Conservation (phyloP, 192 early-diverging fungal genomes). For the Rhizophagus clarus region DNA sequence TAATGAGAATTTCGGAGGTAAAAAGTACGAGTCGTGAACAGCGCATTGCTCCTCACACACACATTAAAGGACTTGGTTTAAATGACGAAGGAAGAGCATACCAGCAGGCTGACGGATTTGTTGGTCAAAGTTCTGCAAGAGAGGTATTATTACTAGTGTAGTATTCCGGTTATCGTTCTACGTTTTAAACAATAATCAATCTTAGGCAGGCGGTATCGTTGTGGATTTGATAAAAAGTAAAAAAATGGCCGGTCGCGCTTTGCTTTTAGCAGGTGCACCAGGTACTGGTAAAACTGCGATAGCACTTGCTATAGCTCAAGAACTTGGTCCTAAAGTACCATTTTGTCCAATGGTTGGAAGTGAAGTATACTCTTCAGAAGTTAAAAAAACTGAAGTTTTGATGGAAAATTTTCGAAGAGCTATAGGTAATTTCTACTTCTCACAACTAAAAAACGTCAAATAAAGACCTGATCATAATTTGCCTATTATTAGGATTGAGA, state of each 20-base stretch:
- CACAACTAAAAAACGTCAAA: neutral
- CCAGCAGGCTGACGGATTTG: slow-evolving; percentile 64
- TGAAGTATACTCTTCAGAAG: slow-evolving; percentile 96
- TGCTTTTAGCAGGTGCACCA: slow-evolving; percentile 93
- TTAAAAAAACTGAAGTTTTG: slow-evolving; percentile 99
- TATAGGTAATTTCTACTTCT: slow-evolving; percentile 62
- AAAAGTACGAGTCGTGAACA: slow-evolving; percentile 90
- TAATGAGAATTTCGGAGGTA: slow-evolving; percentile 93
- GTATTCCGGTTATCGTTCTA: neutral
- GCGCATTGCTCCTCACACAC: slow-evolving; percentile 94
- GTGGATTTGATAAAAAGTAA: slow-evolving; percentile 94
- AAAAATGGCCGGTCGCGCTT: slow-evolving; percentile 96
- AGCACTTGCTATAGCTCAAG: slow-evolving; percentile 94
- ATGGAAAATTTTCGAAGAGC: slow-evolving; percentile 99
- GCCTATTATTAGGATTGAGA: slow-evolving; percentile 64
- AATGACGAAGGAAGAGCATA: slow-evolving; percentile 17
- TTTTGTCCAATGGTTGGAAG: slow-evolving; percentile 99
- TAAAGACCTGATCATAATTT: neutral
- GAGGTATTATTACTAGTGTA: slow-evolving; percentile 57
- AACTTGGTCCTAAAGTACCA: slow-evolving; percentile 97
- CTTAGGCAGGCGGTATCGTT: slow-evolving; percentile 86
- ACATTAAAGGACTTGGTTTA: slow-evolving; percentile 75
- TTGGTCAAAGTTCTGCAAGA: slow-evolving; percentile 94
- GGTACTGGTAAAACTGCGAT: slow-evolving; percentile 99
- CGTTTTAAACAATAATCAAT: neutral